phyloP scores from a whole-genome alignment of 257 asterid species.

The Capsicum baccatum region DNA sequence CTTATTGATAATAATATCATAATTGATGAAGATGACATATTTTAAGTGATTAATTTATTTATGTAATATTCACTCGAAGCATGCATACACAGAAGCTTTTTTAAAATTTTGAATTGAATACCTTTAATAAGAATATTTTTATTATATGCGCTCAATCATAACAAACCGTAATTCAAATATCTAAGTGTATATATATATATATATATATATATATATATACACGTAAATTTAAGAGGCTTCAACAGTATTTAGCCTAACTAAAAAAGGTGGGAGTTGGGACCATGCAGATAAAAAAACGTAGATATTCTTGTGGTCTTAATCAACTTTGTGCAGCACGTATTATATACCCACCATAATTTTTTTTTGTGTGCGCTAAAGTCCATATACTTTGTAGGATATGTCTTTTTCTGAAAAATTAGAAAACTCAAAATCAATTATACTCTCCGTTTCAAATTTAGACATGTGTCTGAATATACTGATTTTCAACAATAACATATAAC shows the following conservation, averaged over 20 bases:
- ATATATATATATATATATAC: too few relatives aligned
- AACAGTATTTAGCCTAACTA: too few relatives aligned
- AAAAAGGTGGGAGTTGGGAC: background rate
- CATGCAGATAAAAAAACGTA: background rate
- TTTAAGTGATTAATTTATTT: background rate
- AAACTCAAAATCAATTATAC: background rate
- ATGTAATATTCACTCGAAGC: background rate
- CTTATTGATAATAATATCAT: background rate
- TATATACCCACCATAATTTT: background rate
- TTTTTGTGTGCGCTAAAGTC: too few relatives aligned
- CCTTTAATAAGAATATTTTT: background rate
- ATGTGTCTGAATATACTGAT: background rate
- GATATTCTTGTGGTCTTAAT: background rate
- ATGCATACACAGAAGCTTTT: background rate
- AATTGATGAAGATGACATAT: background rate
- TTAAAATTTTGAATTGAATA: background rate
- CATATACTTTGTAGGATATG: background rate
- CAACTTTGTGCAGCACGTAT: conserved; percentile 11
- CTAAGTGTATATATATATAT: too few relatives aligned
- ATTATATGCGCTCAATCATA: background rate
- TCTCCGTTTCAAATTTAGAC: background rate
- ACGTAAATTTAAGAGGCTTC: too few relatives aligned
- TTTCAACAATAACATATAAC: background rate
- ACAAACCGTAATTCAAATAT: too few relatives aligned
- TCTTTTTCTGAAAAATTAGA: too few relatives aligned